Evolutionary conservation across 2,329 filamentous ascomycete species (phyloP).

Genomic region (Paraconiothyrium sp.): DNA sequence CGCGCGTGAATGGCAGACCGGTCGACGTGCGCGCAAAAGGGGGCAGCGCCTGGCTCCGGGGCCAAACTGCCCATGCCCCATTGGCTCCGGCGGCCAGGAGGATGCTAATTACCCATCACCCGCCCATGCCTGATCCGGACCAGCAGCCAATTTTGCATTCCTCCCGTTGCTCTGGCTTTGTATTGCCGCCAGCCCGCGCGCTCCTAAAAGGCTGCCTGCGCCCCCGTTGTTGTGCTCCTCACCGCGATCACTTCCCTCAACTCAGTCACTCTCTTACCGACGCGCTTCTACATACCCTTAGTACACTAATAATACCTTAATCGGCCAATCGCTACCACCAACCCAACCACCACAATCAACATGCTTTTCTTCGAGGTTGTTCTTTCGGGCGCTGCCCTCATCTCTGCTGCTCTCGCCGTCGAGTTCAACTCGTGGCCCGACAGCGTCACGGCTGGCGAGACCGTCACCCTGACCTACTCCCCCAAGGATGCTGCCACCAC

Average conservation of each 20-base stretch:
- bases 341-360: constrained; percentile 29
- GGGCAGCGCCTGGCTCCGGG: constrained; percentile 12
- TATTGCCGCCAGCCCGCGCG: constrained; percentile 30
- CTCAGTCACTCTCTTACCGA: constrained; percentile 39
- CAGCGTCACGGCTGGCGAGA: constrained; percentile 59
- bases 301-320: constrained; percentile 29
- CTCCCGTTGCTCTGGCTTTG: constrained; percentile 42
- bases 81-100: constrained; percentile 22
- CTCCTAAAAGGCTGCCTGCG: constrained; percentile 35
- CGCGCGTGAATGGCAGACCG: constrained; percentile 19
- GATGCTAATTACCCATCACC: constrained; percentile 17
- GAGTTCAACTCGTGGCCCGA: constrained; percentile 61
- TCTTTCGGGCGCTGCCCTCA: constrained; percentile 53
- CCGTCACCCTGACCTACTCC: constrained; percentile 60
- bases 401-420: constrained; percentile 56
- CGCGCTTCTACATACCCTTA: constrained; percentile 21
- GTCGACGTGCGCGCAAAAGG: constrained; percentile 20
- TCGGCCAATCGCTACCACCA: constrained; percentile 12
- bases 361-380: constrained; percentile 64
- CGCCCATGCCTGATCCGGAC: constrained; percentile 13
- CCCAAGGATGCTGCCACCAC: constrained; percentile 59
- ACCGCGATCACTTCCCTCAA: constrained; percentile 28
- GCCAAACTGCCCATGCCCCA: constrained; percentile 14
- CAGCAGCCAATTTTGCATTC: constrained; percentile 44
- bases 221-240: constrained; percentile 21